A percentile compares a stretch with the other conserved stretches of the same genome.
These are phyloP conservation scores for Yarrowia keelungensis DNA, from an alignment of 805 yeast genomes.

Conservation along the genomic window DNA sequence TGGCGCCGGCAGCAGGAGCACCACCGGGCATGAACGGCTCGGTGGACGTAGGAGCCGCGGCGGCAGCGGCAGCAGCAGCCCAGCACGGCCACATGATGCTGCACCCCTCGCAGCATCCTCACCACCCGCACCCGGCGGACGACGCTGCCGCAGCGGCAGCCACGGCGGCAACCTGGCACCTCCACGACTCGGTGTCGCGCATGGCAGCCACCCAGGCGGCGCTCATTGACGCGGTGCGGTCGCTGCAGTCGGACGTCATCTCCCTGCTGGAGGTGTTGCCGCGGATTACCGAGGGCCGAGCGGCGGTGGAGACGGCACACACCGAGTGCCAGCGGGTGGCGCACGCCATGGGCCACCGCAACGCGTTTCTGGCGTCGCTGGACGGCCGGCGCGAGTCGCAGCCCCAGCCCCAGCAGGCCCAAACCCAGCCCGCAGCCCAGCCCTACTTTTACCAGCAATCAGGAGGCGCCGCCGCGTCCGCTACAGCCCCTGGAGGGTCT, in stretches of 20 bases:
- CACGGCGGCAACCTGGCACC: conserved; percentile 29
- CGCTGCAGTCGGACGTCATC: conserved; percentile 22
- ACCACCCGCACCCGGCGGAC: conserved; percentile 33
- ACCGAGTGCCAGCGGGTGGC: conserved; percentile 33
- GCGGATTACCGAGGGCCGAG: conserved; percentile 23
- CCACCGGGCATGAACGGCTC: conserved; percentile 30
- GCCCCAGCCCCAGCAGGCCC: conserved; percentile 37
- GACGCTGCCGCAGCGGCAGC: conserved; percentile 37
- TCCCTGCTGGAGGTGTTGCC: conserved; percentile 25
- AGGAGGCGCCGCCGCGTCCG: conserved; percentile 23
- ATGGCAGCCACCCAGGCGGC: conserved; percentile 28
- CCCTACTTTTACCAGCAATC: conserved; percentile 37
- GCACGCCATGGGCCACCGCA: conserved; percentile 30
- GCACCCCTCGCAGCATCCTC: conserved; percentile 30
- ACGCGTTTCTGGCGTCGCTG: conserved; percentile 25
- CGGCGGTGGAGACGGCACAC: conserved; percentile 26
- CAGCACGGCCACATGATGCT: conserved; percentile 34
- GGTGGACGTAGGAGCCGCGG: conserved; percentile 22
- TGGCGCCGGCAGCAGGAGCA: conserved; percentile 20
- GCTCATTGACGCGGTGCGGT: conserved; percentile 13
- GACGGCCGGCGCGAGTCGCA: conserved; percentile 35
- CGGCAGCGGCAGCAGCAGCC: conserved; percentile 7
- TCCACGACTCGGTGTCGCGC: conserved; percentile 27
- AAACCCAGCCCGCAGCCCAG: conserved; percentile 3
- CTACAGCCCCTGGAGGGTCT: conserved; percentile 27